A percentile compares a stretch with the other conserved stretches of the same genome.
Evolutionary conservation across 768 basidiomycete genomes (phyloP).

Genomic region (Lactarius indigo): DNA sequence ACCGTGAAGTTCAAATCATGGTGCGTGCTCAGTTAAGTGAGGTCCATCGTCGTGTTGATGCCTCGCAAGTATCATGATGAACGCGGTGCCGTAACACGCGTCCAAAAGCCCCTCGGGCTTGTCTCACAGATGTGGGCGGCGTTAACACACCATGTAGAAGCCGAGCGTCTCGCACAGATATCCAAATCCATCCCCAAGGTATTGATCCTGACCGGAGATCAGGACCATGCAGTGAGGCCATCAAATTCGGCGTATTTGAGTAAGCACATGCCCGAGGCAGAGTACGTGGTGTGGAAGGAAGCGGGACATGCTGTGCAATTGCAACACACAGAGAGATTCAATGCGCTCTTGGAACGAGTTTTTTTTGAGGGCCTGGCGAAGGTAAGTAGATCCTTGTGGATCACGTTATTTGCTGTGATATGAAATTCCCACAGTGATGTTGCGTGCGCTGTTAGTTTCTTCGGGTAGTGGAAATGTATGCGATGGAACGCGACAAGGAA

Average conservation of each 20-base stretch:
- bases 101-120: conserved; percentile 58
- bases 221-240: conserved; percentile 56
- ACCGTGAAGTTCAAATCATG: conserved; percentile 54
- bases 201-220: conserved; percentile 61
- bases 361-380: conserved; percentile 36
- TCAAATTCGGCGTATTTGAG: conserved; percentile 51
- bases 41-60: neutral
- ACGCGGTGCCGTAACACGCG: conserved; percentile 50
- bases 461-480: neutral
- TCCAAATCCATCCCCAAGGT: conserved; percentile 61
- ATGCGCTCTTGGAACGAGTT: conserved; percentile 52
- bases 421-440: conserved; percentile 21
- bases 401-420: neutral
- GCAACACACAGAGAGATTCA: conserved; percentile 52
- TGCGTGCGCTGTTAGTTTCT: too few relatives aligned
- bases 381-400: neutral
- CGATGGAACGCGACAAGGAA: conserved; percentile 59
- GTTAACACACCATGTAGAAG: conserved; percentile 55
- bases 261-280: conserved; percentile 53
- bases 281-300: conserved; percentile 51
- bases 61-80: conserved; percentile 40
- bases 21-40: conserved; percentile 34
- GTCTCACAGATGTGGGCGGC: conserved; percentile 72
- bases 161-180: conserved; percentile 33
- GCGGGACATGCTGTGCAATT: conserved; percentile 61